Evolutionary conservation across 345 rosid genomes (phyloP), one percentile per base, ranked within the genome.

Genomic region (Corchorus capsularis): DNA sequence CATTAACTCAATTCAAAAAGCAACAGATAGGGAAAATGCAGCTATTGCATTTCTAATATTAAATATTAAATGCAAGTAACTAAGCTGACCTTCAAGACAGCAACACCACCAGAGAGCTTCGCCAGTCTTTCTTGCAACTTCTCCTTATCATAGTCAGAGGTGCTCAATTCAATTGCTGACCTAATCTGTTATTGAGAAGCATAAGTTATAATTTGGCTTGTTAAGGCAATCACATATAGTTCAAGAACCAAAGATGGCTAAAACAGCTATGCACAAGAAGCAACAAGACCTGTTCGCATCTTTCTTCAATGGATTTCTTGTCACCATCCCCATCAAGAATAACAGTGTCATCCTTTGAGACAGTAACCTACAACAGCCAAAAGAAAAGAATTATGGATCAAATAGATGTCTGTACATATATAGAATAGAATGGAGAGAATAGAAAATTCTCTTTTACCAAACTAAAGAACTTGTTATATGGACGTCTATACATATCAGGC

Each of bases 261-360:
- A 27, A 49, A 68, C 19, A 35, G n/a, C 46, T 37, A 17, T 63
- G 6, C 6, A 75, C 12, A 50, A 43, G 35, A 72, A 53, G 69
- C 10, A 62, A 76, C 5, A 76, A 14, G 19, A 94, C 98, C 98
- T 89, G 92, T 71, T 93, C 97, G 52, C 98, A 93, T 88, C 98
- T 88, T 79, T 90, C 99, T 74, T 87, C 94, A 59, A 95, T 89
- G 74, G 84, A 13, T 84, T 88, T 87, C 90, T 95, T 95, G 83
- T 89, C 96, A 80, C 99, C 98, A 82, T 89, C 90, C n/a, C 99
- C 99, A 80, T 93, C 99, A 76, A 96, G 98, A 56, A 96, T 50
- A 54, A 96, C 91, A 22, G 92, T 87, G 69, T 92, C 98, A 84
- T 93, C 99, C 79, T 95, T 95, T n/a, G 99, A 95, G 9, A 95